Base-by-base conservation (phyloP, 2,329 filamentous ascomycete species). In the Fusarium sambucinum region DNA sequence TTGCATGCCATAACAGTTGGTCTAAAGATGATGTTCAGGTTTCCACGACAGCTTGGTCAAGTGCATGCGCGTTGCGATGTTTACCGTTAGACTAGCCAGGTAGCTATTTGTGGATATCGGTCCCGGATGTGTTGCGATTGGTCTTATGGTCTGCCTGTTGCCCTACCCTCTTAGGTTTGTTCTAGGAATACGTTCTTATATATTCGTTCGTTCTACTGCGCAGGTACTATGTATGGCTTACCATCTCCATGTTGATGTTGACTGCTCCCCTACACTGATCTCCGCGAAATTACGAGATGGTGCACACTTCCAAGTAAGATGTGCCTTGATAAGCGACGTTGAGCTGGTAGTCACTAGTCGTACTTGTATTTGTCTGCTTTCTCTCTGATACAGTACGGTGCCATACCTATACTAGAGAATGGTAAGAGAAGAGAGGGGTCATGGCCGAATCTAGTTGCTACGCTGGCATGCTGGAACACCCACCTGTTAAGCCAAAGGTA, bases 401-500 rank as follows among this genome's bases (percentile, higher is more conserved):
- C 12, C 17, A 25, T 14, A 44, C 16, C 23, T 13, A 44, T 27
- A 17, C 2, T 17, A 19, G 25, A 27, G 25, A 44, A n/a, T 25
- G 16, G 9, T 17, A 44, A 16, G 23, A 12, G 16, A 27, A 17
- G 58, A 30, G 55, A 46, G 14, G 45, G 30, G 41, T 33, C 27
- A 55, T 64, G 37, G 35, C 35, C 33, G n/a, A 62, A 55, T 45
- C 27, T 38, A 21, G 27, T 41, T 48, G 57, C 42, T 47, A 23
- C 21, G n/a, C 40, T 33, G 30, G 41, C 25, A 35, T 27, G 38
- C 50, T 53, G 29, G 27, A 35, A 41, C 51, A 40, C 21, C 25
- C 38, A 33, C 30, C 41, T 29, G 7, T 40, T 41, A 40, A 47
- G 52, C 56, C 50, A 45, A 58, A 62, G 58, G 51, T 53, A 69